Base-by-base conservation (phyloP, 2,329 filamentous ascomycete genomes). In the Fusarium liriodendri region DNA sequence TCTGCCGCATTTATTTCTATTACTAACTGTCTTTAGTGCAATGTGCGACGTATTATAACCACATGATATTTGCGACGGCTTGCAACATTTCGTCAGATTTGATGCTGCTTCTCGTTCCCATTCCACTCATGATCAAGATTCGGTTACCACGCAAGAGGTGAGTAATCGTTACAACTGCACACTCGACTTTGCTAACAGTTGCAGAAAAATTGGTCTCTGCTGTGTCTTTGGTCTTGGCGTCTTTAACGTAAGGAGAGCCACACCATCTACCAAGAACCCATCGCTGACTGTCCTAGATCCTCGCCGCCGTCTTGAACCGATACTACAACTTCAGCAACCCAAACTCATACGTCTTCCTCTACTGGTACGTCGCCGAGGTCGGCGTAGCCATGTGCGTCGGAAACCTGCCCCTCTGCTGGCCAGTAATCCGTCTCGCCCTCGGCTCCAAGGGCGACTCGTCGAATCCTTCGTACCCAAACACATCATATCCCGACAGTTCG, bases 351-450 rank as follows among this genome's bases (percentile, higher is more conserved):
- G 80, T 87, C 40, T 92, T 90, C 83, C 85, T 89, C 0, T 87
- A 87, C 73, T 92, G 89, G 89, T 90, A 90, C 72, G 85, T 89
- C 10, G 85, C 89, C 32, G 90, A 92, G 77, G 85, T 87, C 14
- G 88, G 87, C 52, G 90, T 90, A 0, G 88, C 89, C 7, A 84
- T 92, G 45, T 85, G 90, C 58, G 89, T 91, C 18, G 86, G 89
- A 32, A 92, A 92, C 69, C 83, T 92, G 7, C 89, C 90, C 0
- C 87, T 91, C 58, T 87, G 86, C 71, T 91, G 89, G 86, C 87
- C 88, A 0, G 82, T 91, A 22, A 83, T 90, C 33, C 85, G 88
- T 50, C 83, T 85, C 10, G 67, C 87, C 0, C 64, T 80, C 9
- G 78, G 80, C 25, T 69, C 71, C 55, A 74, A 64, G 22, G 74